Percentiles rank a stretch among this genome's conserved stretches.
Evolutionary conservation across 2,329 filamentous ascomycete species (phyloP).

Genomic region (Hymenoscyphus linearis): DNA sequence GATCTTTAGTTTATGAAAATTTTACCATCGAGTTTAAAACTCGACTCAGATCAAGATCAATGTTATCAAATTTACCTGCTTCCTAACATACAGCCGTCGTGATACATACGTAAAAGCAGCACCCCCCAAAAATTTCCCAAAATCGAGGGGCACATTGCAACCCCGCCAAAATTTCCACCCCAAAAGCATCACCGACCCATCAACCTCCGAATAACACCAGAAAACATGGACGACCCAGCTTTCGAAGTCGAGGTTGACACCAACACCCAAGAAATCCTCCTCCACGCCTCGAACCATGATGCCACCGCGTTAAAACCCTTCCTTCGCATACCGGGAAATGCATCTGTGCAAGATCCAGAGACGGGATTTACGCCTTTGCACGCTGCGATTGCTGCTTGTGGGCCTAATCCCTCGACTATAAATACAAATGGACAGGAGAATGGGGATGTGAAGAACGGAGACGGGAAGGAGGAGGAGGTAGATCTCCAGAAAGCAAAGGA

Average conservation of each 20-base stretch:
- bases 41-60: no score
- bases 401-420: conserved; percentile 23
- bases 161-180: not conserved
- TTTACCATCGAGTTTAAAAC: no score
- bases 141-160: not conserved
- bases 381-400: conserved; percentile 77
- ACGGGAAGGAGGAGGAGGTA: conserved; percentile 24
- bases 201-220: not conserved
- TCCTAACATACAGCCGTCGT: not conserved
- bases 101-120: not conserved
- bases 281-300: conserved; percentile 59
- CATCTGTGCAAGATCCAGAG: conserved; percentile 76
- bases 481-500: conserved; percentile 56
- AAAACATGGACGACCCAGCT: conserved; percentile 28
- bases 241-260: conserved; percentile 21
- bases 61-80: not conserved
- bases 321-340: conserved; percentile 38
- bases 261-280: conserved; percentile 53
- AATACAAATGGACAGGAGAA: not conserved
- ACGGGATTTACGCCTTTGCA: conserved; percentile 87
- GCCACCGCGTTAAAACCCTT: conserved; percentile 29
- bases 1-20: no score
- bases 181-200: not conserved
- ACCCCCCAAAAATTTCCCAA: not conserved
- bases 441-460: not conserved